A percentile compares a stretch with the other conserved stretches of the same genome.
Conservation (phyloP, 2,329 filamentous ascomycete genomes). For the Sclerotinia nivalis region DNA sequence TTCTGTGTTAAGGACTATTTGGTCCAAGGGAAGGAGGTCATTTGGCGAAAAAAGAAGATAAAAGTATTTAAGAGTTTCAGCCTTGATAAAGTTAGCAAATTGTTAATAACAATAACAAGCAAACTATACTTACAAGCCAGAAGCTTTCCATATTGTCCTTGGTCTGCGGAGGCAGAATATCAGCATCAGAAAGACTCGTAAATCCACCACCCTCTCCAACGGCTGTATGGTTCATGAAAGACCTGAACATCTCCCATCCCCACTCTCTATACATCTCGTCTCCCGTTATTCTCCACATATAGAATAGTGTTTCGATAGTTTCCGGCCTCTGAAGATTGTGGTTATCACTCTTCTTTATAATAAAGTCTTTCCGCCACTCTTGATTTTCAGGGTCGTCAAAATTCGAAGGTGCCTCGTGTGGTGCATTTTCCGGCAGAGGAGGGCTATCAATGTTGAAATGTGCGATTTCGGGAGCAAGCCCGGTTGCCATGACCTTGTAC, state of each 20-base stretch:
- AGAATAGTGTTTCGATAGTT: slow-evolving; percentile 93
- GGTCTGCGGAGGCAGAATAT: slow-evolving; percentile 64
- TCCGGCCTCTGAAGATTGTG: slow-evolving; percentile 96
- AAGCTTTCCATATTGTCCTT: slow-evolving; percentile 98
- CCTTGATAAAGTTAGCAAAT: slow-evolving; percentile 51
- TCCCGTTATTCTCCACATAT: slow-evolving; percentile 98
- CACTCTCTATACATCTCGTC: slow-evolving; percentile 87
- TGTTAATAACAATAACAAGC: neutral
- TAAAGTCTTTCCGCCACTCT: slow-evolving; percentile 74
- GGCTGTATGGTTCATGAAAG: slow-evolving; percentile 82
- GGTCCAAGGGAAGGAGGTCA: slow-evolving; percentile 79
- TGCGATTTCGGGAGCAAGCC: slow-evolving; percentile 91
- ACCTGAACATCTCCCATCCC: slow-evolving; percentile 98
- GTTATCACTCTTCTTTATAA: slow-evolving; percentile 76
- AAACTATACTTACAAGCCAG: slow-evolving; percentile 72
- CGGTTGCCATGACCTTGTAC: slow-evolving; percentile 87
- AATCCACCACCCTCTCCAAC: slow-evolving; percentile 79
- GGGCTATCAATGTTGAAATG: slow-evolving; percentile 79
- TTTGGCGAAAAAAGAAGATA: slow-evolving; percentile 89
- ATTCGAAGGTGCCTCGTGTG: slow-evolving; percentile 52
- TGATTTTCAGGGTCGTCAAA: slow-evolving; percentile 55
- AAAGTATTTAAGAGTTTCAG: slow-evolving; percentile 96
- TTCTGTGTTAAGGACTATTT: slow-evolving; percentile 94
- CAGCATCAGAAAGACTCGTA: slow-evolving; percentile 76
- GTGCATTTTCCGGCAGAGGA: slow-evolving; percentile 60